Conservation (phyloP, 176 grass and related monocot species). For the Eleusine coracana region DNA sequence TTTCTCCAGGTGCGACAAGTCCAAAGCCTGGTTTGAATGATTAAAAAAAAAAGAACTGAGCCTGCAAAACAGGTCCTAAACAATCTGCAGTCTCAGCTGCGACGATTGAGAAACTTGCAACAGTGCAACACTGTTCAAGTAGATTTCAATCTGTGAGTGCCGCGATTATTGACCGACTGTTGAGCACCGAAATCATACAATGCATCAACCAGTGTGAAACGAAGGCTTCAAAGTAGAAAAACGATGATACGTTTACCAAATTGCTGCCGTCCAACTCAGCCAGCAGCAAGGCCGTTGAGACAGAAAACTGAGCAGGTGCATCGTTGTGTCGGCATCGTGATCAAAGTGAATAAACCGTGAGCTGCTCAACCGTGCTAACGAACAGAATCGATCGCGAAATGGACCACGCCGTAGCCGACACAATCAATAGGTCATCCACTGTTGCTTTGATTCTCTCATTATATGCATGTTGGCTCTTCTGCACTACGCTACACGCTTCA, state of each 20-base stretch:
- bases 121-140: not conserved
- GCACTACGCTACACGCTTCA: not conserved
- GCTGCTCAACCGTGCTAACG: slow-evolving; percentile 26
- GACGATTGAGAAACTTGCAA: not conserved
- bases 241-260: not conserved
- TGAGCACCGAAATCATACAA: not conserved
- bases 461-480: not conserved
- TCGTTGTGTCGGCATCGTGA: slow-evolving; percentile 15
- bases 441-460: slow-evolving; percentile 30
- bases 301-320: slow-evolving; percentile 32
- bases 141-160: not conserved
- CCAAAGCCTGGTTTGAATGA: not conserved
- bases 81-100: not conserved
- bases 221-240: slow-evolving; percentile 14
- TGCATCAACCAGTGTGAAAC: slow-evolving; percentile 16
- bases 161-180: slow-evolving; percentile 21
- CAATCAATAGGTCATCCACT: slow-evolving; percentile 11
- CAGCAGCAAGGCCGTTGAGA: not conserved
- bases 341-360: slow-evolving; percentile 3
- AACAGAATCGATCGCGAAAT: slow-evolving; percentile 28
- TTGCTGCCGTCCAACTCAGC: slow-evolving; percentile 24
- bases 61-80: not conserved
- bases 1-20: no score
- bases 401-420: slow-evolving; percentile 42
- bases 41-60: not conserved